Conservation (phyloP, 371 early-diverging fungal species). For the Dichotomocladium elegans region DNA sequence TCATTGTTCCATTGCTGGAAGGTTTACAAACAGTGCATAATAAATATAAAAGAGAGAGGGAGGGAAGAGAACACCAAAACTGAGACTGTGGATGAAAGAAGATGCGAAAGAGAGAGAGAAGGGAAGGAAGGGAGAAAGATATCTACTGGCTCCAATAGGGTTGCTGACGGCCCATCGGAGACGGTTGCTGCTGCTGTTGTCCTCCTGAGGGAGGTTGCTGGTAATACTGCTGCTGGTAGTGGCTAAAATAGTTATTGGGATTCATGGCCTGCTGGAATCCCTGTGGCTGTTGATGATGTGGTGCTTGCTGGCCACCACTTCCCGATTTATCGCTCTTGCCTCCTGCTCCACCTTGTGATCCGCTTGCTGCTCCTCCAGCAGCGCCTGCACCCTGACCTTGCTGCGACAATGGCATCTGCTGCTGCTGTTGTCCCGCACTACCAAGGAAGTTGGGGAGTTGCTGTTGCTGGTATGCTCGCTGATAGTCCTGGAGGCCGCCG, state of each 20-base stretch:
- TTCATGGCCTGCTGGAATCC: not conserved
- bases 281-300: constrained; percentile 7
- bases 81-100: no score
- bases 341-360: no score
- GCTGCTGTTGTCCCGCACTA: constrained; percentile 5
- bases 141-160: constrained; percentile 26
- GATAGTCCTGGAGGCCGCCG: constrained; percentile 40
- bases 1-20: no score
- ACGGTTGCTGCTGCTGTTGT: constrained; percentile 11
- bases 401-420: constrained; percentile 2
- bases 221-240: constrained; percentile 10
- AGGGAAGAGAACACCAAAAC: not conserved
- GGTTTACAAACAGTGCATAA: no score
- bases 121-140: not conserved
- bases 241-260: constrained; percentile 15
- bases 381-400: not conserved
- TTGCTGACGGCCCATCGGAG: constrained; percentile 18
- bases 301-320: not conserved
- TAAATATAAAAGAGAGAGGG: no score
- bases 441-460: constrained; percentile 20
- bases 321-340: not conserved
- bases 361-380: not conserved
- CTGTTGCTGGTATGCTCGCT: constrained; percentile 29
- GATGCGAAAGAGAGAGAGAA: not conserved
- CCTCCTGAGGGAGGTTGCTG: constrained; percentile 6